A percentile compares a stretch with the other conserved stretches of the same genome.
These are phyloP conservation scores for Artemisia tridentata DNA, from an alignment of 129 eudicot species.

Conservation along the genomic window DNA sequence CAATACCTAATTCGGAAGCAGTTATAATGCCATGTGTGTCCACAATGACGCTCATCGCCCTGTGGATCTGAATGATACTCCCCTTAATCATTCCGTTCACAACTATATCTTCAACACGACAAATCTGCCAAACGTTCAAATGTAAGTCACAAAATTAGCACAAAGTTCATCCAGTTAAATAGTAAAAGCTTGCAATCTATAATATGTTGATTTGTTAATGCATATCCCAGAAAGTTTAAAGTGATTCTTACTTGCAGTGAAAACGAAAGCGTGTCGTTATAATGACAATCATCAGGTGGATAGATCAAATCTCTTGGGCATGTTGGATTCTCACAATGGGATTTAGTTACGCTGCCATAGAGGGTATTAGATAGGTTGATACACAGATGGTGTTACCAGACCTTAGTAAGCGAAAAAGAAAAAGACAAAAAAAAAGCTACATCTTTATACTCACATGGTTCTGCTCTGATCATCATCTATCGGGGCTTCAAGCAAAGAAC, in stretches of 20 bases:
- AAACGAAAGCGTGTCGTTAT: constrained; percentile 76
- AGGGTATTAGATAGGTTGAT: constrained; percentile 11
- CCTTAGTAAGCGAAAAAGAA: background rate
- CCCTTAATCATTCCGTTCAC: constrained; percentile 71
- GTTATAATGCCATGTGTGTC: constrained; percentile 61
- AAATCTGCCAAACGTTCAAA: constrained; percentile 48
- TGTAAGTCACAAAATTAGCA: background rate
- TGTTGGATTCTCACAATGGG: constrained; percentile 66
- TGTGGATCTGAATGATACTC: constrained; percentile 80
- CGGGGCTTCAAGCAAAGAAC: constrained; percentile 87
- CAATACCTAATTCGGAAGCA: constrained; percentile 79
- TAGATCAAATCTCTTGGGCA: constrained; percentile 81
- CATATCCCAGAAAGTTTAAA: constrained; percentile 9
- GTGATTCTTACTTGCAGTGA: constrained; percentile 66
- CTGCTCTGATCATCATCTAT: constrained; percentile 65
- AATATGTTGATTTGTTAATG: constrained; percentile 1
- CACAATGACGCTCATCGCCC: constrained; percentile 70
- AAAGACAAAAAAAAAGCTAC: background rate
- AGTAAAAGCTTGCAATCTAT: background rate
- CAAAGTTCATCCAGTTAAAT: constrained; percentile 10
- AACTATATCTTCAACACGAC: constrained; percentile 87
- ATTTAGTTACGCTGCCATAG: constrained; percentile 60
- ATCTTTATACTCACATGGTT: constrained; percentile 51
- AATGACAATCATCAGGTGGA: constrained; percentile 94
- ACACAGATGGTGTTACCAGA: constrained; percentile 4